phyloP scores from a whole-genome alignment of 148 eudicot species.

The Oxyria digyna region DNA sequence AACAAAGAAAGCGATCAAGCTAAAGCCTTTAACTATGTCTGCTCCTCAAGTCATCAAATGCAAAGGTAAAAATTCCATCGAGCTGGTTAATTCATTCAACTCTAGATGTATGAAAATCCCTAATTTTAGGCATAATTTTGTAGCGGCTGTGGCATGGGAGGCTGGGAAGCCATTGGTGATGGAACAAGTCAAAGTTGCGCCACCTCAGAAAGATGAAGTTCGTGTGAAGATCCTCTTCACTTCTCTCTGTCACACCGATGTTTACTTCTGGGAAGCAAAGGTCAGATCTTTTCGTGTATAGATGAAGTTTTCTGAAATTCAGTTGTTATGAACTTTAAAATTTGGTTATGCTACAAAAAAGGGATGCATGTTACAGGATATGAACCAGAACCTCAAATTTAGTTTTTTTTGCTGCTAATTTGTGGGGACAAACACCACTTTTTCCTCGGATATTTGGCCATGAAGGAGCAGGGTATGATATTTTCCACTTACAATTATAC shows the following conservation, averaged over 20 bases:
- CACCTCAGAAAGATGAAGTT: constrained; percentile 69
- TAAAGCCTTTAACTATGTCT: too few species aligned
- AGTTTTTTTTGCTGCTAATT: background rate
- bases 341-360: too few species aligned
- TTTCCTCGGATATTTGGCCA: constrained; percentile 57
- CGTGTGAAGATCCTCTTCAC: constrained; percentile 61
- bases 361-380: too few species aligned
- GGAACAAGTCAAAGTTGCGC: constrained; percentile 70
- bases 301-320: too few species aligned
- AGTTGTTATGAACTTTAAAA: too few species aligned
- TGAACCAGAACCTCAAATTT: background rate
- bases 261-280: constrained; percentile 59
- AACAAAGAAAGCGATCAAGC: too few species aligned
- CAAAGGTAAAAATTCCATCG: too few species aligned
- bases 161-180: constrained; percentile 70
- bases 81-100: background rate
- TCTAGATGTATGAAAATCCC: background rate
- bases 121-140: background rate
- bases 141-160: constrained; percentile 91
- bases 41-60: too few species aligned
- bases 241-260: constrained; percentile 72
- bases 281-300: background rate
- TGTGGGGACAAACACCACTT: constrained; percentile 42
- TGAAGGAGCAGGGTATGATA: constrained; percentile 52
- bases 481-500: background rate